Percentiles rank a stretch among this genome's conserved stretches.
Evolutionary conservation across 345 rosid species (phyloP).

Genomic region (Lepidium aucheri): DNA sequence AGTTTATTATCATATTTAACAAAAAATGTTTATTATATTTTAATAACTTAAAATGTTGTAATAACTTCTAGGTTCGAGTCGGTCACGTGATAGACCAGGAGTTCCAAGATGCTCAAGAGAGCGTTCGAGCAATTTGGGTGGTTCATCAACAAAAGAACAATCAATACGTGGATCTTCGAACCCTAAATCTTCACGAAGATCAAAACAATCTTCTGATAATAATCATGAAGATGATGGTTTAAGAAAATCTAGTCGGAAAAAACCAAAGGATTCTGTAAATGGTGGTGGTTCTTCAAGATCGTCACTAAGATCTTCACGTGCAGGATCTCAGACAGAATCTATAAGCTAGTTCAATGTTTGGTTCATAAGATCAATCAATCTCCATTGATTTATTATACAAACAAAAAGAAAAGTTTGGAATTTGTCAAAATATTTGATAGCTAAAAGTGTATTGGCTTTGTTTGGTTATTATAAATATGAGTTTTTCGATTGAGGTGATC

Average conservation of each 20-base stretch:
- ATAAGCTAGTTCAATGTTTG: background rate
- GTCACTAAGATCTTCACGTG: slow-evolving; percentile 13
- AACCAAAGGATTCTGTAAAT: slow-evolving; percentile 29
- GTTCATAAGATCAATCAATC: background rate
- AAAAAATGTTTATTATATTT: too few species aligned
- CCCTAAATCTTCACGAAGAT: slow-evolving; percentile 12
- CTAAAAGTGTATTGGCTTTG: background rate
- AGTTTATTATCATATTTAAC: too few species aligned
- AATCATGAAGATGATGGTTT: slow-evolving; percentile 28
- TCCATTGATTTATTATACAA: background rate
- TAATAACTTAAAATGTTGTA: too few species aligned
- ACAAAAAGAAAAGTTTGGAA: background rate
- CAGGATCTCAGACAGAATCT: slow-evolving; percentile 12
- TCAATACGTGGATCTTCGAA: slow-evolving; percentile 33
- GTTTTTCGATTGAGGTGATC: background rate
- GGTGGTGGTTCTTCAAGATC: slow-evolving; percentile 34
- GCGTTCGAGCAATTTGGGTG: background rate
- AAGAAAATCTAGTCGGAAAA: slow-evolving; percentile 41
- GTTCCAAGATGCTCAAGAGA: slow-evolving; percentile 18
- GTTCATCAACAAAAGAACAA: slow-evolving; percentile 30
- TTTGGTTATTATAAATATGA: background rate
- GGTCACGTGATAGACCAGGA: slow-evolving; percentile 12
- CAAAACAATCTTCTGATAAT: slow-evolving; percentile 12
- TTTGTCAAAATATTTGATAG: background rate
- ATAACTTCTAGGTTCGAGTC: slow-evolving; percentile 3